Evolutionary conservation across 805 yeast species (phyloP).

Genomic region (Zygosaccharomyces siamensis): DNA sequence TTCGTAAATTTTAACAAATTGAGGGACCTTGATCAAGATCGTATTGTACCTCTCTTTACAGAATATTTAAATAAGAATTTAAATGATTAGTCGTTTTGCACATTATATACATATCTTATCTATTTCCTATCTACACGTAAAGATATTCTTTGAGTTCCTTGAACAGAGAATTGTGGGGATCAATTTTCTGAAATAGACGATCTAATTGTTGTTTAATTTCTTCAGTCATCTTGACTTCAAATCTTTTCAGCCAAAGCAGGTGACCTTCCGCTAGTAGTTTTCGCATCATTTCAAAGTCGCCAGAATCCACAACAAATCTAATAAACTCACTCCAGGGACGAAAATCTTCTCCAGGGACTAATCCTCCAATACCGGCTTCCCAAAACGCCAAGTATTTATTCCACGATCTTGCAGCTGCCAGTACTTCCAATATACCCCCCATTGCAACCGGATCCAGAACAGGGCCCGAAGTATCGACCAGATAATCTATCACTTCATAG

Average conservation of each 20-base stretch:
- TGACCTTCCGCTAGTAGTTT: slow-evolving; percentile 22
- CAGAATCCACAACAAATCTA: slow-evolving; percentile 15
- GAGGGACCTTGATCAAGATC: slow-evolving; percentile 62
- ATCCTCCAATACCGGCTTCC: slow-evolving; percentile 15
- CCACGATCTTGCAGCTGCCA: slow-evolving; percentile 24
- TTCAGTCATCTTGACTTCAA: slow-evolving; percentile 18
- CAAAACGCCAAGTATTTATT: slow-evolving; percentile 23
- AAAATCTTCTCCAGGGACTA: slow-evolving; percentile 16
- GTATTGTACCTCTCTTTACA: slow-evolving; percentile 69
- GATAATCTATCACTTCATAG: slow-evolving; percentile 20
- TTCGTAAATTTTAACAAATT: slow-evolving; percentile 77
- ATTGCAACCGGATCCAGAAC: slow-evolving; percentile 13
- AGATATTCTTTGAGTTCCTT: slow-evolving; percentile 7
- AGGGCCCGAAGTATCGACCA: slow-evolving; percentile 4
- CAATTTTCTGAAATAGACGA: slow-evolving; percentile 15
- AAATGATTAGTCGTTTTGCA: slow-evolving; percentile 21
- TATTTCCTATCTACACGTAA: slow-evolving; percentile 4
- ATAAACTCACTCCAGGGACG: slow-evolving; percentile 29
- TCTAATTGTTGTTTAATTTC: slow-evolving; percentile 15
- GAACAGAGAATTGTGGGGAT: slow-evolving; percentile 12
- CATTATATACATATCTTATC: not conserved
- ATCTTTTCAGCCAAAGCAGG: slow-evolving; percentile 25
- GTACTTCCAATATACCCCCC: slow-evolving; percentile 15
- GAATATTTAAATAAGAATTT: slow-evolving; percentile 70
- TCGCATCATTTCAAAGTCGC: slow-evolving; percentile 15